Base-by-base conservation (phyloP, 495 filamentous ascomycete species). In the Alectoria sarmentosa region DNA sequence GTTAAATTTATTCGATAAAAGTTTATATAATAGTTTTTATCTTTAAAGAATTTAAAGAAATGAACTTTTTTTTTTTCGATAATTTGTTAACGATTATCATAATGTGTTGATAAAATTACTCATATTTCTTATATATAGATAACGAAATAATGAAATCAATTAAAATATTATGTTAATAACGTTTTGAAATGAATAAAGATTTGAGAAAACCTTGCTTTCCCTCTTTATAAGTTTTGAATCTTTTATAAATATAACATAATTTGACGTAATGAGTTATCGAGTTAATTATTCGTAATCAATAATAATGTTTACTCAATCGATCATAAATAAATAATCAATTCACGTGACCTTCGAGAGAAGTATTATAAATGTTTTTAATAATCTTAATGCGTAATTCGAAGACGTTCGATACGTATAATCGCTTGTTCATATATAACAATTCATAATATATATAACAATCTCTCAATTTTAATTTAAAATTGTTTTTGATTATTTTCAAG, bases 201-300 rank as follows among this genome's bases (percentile, higher is more conserved):
- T n/a, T n/a, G n/a, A n/a, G n/a, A n/a, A n/a, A n/a, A n/a, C n/a
- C n/a, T 57, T 72, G 69, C 42, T 63, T 62, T 48, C 56, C 46
- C 61, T 73, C 55, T 39, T 48, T 13, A 34, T 46, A 57, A 58
- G 58, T 56, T 46, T 66, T 69, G 1, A 41, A 68, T 30, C 60
- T n/a, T 61, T 72, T 64, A 57, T 64, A 73, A 8, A 65, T 61
- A 34, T 49, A 36, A 41, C 66, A 73, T 8, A n/a, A 60, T 13
- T 65, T 38, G 30, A 72, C 65, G 61, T 17, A 61, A 2, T 6
- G 21, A 5, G 19, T 4, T 6, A 61, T 32, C 0, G 10, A 23
- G 0, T 46, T 19, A 4, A 17, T 46, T 61, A 61, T 61, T 46
- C 15, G n/a, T n/a, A n/a, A n/a, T n/a, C n/a, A n/a, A n/a, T n/a